Base-by-base conservation (phyloP, 2,329 filamentous ascomycete genomes). In the Diaporthe citri region DNA sequence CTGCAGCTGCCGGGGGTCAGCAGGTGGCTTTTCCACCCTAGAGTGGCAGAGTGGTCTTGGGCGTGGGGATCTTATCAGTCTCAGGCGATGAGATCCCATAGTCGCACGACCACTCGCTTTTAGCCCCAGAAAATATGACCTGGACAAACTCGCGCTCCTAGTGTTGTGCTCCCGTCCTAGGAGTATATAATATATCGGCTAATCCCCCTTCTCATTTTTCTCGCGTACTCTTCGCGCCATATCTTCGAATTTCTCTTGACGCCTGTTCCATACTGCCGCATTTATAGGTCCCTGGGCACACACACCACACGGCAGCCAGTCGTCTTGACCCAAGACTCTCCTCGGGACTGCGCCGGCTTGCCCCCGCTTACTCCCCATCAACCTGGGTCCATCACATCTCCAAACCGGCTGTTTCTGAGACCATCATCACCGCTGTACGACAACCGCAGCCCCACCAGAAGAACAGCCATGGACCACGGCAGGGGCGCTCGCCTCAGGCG, bases 401-500 rank as follows among this genome's bases (percentile, higher is more conserved):
- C 28, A n/a, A 39, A 74, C 48, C 56, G 4, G 28, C 64, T 67
- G 51, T 39, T 55, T 25, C 52, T 43, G 66, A 39, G 56, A 28
- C 10, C 48, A 66, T 64, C 56, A 46, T 48, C 39, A 59, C 46
- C 56, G 22, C 43, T 13, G 17, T 46, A 55, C 31, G 25, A 31
- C 31, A 28, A 22, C 51, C 28, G 28, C 48, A 59, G 64, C 57
- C 72, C 46, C 43, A 75, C 46, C 48, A 62, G 78, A 36, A 56
- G 25, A 31, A 55, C 69, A 79, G 64, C 67, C 46, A 85, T 83
- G 82, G 74, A 79, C 74, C 80, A 81, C 78, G 81, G 82, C 64
- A 79, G 83, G 74, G 81, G 78, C 75, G 75, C 48, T 84, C 85
- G 83, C 76, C 79, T 86, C 70, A 84, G 84, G 77, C 82, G 83